Conservation (phyloP, 192 early-diverging fungal species). For the Coemansia erecta region DNA sequence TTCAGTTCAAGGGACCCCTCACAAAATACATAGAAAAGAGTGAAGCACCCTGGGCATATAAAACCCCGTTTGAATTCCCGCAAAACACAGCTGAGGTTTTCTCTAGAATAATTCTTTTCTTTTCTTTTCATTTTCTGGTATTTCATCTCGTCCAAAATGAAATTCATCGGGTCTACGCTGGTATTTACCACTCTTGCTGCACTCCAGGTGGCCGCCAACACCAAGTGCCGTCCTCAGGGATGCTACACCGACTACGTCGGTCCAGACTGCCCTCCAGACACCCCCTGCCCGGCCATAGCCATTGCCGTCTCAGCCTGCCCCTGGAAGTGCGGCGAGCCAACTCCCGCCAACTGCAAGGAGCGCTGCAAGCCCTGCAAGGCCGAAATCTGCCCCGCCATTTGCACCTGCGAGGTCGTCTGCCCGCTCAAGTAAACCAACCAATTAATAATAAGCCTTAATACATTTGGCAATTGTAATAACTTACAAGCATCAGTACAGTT, state of each 20-base stretch:
- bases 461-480: too few species aligned
- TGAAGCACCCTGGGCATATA: too few species aligned
- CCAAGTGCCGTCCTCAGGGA: slow-evolving; percentile 19
- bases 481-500: too few species aligned
- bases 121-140: neutral
- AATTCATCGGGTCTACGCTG: slow-evolving; percentile 9
- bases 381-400: slow-evolving; percentile 29
- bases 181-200: slow-evolving; percentile 4
- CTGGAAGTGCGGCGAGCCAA: slow-evolving; percentile 31
- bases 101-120: too few species aligned
- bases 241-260: slow-evolving; percentile 27
- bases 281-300: slow-evolving; percentile 29
- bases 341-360: slow-evolving; percentile 24
- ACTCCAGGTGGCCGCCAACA: slow-evolving; percentile 15
- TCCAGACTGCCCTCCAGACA: slow-evolving; percentile 7
- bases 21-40: too few species aligned
- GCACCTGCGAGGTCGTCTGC: slow-evolving; percentile 41
- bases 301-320: slow-evolving; percentile 22
- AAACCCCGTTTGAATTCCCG: too few species aligned
- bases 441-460: too few species aligned
- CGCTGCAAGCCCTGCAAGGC: slow-evolving; percentile 44
- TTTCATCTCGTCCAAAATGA: slow-evolving; percentile 7
- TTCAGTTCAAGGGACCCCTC: too few species aligned
- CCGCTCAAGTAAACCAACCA: slow-evolving; percentile 13
- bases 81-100: too few species aligned